Percentiles rank a stretch among this genome's conserved stretches.
Evolutionary conservation across 495 filamentous ascomycete species (phyloP).

Genomic region (Penicillium maclennaniae): DNA sequence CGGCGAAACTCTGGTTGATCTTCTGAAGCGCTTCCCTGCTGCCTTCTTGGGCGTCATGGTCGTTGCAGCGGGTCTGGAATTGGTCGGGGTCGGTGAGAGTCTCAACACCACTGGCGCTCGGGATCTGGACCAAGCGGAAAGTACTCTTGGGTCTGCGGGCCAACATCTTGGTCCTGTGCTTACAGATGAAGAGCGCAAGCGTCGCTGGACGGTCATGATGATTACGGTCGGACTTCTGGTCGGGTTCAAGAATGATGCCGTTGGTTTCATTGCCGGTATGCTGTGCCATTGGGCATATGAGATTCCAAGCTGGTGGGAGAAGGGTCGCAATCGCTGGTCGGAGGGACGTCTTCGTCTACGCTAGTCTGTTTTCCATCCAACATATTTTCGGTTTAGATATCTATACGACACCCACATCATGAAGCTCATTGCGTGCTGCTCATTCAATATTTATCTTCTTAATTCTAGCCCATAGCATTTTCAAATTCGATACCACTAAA

Average conservation of each 20-base stretch:
- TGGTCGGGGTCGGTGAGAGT: slow-evolving; percentile 77
- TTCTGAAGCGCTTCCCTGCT: slow-evolving; percentile 67
- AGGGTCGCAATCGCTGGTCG: slow-evolving; percentile 25
- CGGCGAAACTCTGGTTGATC: slow-evolving; percentile 61
- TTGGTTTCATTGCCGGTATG: slow-evolving; percentile 82
- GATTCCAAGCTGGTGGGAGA: slow-evolving; percentile 31
- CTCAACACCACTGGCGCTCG: slow-evolving; percentile 65
- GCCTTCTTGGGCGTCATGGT: slow-evolving; percentile 82
- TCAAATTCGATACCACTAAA: not conserved
- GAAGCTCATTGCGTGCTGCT: not conserved
- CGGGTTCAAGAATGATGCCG: slow-evolving; percentile 84
- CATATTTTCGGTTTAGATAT: not conserved
- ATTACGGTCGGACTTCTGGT: slow-evolving; percentile 75
- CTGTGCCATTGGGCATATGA: slow-evolving; percentile 58
- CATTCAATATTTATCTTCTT: not conserved
- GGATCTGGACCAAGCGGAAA: slow-evolving; percentile 46
- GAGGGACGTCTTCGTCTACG: slow-evolving; percentile 31
- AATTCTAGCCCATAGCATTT: not conserved
- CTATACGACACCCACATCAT: not conserved
- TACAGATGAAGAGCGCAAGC: slow-evolving; percentile 58
- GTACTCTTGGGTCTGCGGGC: slow-evolving; percentile 36
- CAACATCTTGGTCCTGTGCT: slow-evolving; percentile 37
- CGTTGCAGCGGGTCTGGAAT: slow-evolving; percentile 78
- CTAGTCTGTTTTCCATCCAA: not conserved
- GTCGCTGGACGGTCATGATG: slow-evolving; percentile 83